These are phyloP conservation scores for Leccinum disarticulatum DNA, from an alignment of 768 basidiomycete species.

Conservation along the genomic window DNA sequence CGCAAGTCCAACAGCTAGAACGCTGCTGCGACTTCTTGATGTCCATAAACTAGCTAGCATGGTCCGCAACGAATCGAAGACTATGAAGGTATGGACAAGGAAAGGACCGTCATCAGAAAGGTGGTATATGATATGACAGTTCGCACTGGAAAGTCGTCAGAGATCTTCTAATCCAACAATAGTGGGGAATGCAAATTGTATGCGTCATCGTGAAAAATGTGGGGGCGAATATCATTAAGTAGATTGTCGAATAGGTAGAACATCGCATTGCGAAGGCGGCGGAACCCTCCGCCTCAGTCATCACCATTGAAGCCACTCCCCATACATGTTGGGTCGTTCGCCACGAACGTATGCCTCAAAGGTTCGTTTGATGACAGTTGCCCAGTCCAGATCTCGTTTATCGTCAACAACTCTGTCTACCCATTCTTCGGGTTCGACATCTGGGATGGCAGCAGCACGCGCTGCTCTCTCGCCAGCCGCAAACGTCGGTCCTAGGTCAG, in stretches of 20 bases:
- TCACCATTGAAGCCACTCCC: constrained; percentile 69
- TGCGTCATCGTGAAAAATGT: constrained; percentile 27
- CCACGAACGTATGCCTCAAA: constrained; percentile 92
- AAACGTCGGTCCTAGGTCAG: constrained; percentile 86
- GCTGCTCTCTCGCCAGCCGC: constrained; percentile 69
- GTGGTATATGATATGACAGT: constrained; percentile 31
- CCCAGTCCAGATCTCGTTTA: constrained; percentile 85
- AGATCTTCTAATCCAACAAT: constrained; percentile 34
- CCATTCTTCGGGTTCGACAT: constrained; percentile 35
- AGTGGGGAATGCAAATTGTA: constrained; percentile 25
- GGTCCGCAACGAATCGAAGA: constrained; percentile 21
- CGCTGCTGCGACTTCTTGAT: constrained; percentile 5
- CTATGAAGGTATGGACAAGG: constrained; percentile 26
- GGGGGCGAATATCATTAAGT: constrained; percentile 28
- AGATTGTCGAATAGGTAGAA: constrained; percentile 27
- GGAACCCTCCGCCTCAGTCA: constrained; percentile 7
- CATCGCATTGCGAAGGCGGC: constrained; percentile 8
- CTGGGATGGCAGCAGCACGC: constrained; percentile 43
- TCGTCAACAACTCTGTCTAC: constrained; percentile 56
- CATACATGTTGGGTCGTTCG: constrained; percentile 94
- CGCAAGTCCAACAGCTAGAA: constrained; percentile 18
- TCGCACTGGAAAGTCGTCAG: constrained; percentile 24
- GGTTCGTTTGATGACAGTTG: constrained; percentile 90
- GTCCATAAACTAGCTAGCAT: constrained; percentile 17
- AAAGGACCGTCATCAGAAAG: constrained; percentile 26